These are phyloP conservation scores for Fonsecaea erecta DNA, from an alignment of 2,329 filamentous ascomycete genomes.

Conservation along the genomic window DNA sequence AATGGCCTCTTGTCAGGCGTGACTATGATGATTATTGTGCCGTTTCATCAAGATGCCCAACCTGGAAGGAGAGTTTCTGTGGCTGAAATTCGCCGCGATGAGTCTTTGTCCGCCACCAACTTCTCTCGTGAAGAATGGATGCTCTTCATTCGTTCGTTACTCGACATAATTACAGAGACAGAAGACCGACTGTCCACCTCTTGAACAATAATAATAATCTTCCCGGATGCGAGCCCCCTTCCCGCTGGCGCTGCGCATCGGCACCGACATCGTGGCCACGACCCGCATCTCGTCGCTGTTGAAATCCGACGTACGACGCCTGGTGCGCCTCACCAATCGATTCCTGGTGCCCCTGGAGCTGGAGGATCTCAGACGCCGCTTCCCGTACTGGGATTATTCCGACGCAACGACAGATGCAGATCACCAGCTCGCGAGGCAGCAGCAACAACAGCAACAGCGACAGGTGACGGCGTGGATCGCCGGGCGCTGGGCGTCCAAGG, in stretches of 20 bases:
- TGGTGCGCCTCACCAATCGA: constrained; percentile 46
- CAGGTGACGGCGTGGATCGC: constrained; percentile 45
- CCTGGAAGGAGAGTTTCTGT: neutral
- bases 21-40: too few species aligned
- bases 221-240: constrained; percentile 50
- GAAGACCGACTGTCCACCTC: too few species aligned
- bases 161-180: too few species aligned
- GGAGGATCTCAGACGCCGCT: constrained; percentile 44
- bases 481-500: constrained; percentile 72
- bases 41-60: neutral
- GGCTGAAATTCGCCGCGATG: too few species aligned
- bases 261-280: constrained; percentile 78
- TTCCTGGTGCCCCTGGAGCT: constrained; percentile 50
- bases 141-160: too few species aligned
- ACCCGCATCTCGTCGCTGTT: constrained; percentile 67
- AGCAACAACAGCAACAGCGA: too few species aligned
- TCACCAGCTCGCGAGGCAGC: constrained; percentile 14
- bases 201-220: too few species aligned
- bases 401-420: too few species aligned
- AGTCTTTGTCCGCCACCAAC: too few species aligned
- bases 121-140: too few species aligned
- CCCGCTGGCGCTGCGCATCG: constrained; percentile 69
- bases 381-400: constrained; percentile 34
- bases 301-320: constrained; percentile 37
- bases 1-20: neutral